Base-by-base conservation (phyloP, 306 rosid genomes). In the Quercus dentata region DNA sequence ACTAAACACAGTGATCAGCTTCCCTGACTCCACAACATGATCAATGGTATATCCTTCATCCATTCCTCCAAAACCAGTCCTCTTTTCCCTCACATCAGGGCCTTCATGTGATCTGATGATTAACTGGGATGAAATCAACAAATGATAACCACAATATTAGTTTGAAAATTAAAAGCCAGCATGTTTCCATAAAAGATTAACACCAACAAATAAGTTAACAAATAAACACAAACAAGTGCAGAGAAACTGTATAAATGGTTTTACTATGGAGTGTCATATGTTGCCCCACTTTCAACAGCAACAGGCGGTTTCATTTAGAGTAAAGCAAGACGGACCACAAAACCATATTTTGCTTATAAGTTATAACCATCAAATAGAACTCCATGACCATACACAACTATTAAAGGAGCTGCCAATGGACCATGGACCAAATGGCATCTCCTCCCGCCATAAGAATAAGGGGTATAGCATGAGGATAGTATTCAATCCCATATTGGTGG, bases 71-170 rank as follows among this genome's bases (percentile, higher is more conserved):
- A 94, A 87, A 64, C 92, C 97, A 74, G 90, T 87, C 87, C 98
- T 86, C 79, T 94, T 94, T 58, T 94, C 90, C 97, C 54, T 91
- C 83, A 85, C 90, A 81, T 91, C 93, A 15, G 98, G 98, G 55
- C 97, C 97, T 87, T 92, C 94, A 85, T 94, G 98, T 69, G 97
- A 92, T 86, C 97, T 90, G 87, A 94, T 91, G 83, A 94, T 92
- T 89, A 91, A 87, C 98, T 94, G 78, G 76, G 82, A 81, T 44
- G 75, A 59, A 82, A 78, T 83, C 80, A 84, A 61, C 46, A 38
- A 35, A 73, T 35, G 35, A 68, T 78, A 75, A 85, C 63, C 78
- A 58, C 64, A 82, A 64, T 35, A 73, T 83, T 78, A 87, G 81
- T 54, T 30, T 75, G 76, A 75, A 27, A 61, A 71, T 57, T 5